phyloP scores from a whole-genome alignment of 257 asterid species.

The Nicotiana noctiflora region DNA sequence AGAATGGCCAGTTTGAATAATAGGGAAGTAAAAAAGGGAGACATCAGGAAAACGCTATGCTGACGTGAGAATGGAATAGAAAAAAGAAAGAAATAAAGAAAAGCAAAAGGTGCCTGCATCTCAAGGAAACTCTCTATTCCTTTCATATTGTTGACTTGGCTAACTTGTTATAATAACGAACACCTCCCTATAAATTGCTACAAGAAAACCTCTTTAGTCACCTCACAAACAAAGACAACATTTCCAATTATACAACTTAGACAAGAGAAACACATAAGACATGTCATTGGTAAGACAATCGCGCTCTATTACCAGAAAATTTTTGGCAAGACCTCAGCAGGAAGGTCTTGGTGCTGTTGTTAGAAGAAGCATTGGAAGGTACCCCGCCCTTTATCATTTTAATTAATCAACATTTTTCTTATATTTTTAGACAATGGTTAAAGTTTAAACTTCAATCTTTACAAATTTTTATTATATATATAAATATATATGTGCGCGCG shows the following conservation, averaged over 20 bases:
- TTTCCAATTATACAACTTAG: not conserved
- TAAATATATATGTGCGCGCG: no score
- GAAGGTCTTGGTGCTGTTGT: constrained; percentile 94
- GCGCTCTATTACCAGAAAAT: constrained; percentile 58
- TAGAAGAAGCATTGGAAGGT: constrained; percentile 94
- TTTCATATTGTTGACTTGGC: not conserved
- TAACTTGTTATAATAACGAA: not conserved
- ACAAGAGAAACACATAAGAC: not conserved
- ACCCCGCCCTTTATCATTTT: not conserved
- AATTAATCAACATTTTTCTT: not conserved
- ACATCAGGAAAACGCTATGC: constrained; percentile 25
- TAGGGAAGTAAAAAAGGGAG: not conserved
- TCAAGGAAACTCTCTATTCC: constrained; percentile 11
- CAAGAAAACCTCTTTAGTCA: not conserved
- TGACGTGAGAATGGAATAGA: not conserved
- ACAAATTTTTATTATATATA: not conserved
- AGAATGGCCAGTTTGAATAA: not conserved
- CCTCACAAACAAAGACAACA: not conserved
- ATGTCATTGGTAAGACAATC: constrained; percentile 34
- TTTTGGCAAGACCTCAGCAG: constrained; percentile 68
- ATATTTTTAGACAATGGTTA: no score
- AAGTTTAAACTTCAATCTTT: not conserved
- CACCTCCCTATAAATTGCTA: not conserved
- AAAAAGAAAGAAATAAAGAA: not conserved
- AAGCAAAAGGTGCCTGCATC: not conserved